These are phyloP conservation scores for Quercus rubra DNA, from an alignment of 306 rosid genomes.

Conservation along the genomic window DNA sequence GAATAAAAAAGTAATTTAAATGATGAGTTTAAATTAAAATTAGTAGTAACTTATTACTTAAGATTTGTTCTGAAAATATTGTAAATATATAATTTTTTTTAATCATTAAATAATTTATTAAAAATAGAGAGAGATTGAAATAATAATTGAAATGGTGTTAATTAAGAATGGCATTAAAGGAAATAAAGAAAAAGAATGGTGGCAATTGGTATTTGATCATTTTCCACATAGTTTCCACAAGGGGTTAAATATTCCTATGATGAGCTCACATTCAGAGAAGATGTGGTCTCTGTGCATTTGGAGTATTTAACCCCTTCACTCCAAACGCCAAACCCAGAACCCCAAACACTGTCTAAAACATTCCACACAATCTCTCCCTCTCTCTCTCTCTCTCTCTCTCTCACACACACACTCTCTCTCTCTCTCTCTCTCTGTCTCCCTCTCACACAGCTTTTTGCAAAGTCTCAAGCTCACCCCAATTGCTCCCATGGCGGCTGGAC, in stretches of 20 bases:
- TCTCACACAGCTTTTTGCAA: neutral
- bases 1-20: too few relatives aligned
- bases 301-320: neutral
- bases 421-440: conserved; percentile 6
- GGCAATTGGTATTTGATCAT: neutral
- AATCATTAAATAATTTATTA: too few relatives aligned
- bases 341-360: neutral
- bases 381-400: neutral
- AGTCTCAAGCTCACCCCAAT: neutral
- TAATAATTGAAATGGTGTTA: too few relatives aligned
- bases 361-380: neutral
- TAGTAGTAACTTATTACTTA: too few relatives aligned
- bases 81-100: too few relatives aligned
- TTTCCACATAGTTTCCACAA: neutral
- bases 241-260: too few relatives aligned
- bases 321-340: neutral
- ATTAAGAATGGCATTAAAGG: neutral
- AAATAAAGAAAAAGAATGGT: neutral
- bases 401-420: neutral
- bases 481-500: conserved; percentile 69
- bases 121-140: too few relatives aligned
- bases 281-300: conserved; percentile 19
- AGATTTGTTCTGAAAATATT: too few relatives aligned
- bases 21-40: too few relatives aligned
- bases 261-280: neutral